These are phyloP conservation scores for barley (Hordeum vulgare) DNA, from an alignment of 176 grass and related monocot species.

Conservation along the genomic window MorexV3_pseudomolecules_assembly NC_058523.1:498682695-498683194, in stretches of 20 bases:
- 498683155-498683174: conserved; percentile 89
- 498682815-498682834: too few species aligned
- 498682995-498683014: conserved; percentile 48
- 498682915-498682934: conserved; percentile 62
- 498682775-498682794: conserved; percentile 81
- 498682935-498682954: conserved; percentile 67
- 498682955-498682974: conserved; percentile 69
- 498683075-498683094: conserved; percentile 59
- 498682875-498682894: too few species aligned
- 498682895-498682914: conserved; percentile 31
- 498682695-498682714: conserved; percentile 55
- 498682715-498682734: conserved; percentile 66
- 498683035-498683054: conserved; percentile 72
- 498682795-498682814: neutral
- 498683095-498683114: conserved; percentile 62
- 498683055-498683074: conserved; percentile 73
- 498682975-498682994: conserved; percentile 36
- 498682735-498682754: conserved; percentile 57
- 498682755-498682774: conserved; percentile 64
- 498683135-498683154: conserved; percentile 66
- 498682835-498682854: too few species aligned
- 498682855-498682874: too few species aligned
- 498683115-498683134: conserved; percentile 85
- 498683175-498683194: conserved; percentile 57
- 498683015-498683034: conserved; percentile 76